Percentiles rank a stretch among this genome's conserved stretches.
phyloP scores from a whole-genome alignment of 257 asterid species.

The Perilla frutescens region DNA sequence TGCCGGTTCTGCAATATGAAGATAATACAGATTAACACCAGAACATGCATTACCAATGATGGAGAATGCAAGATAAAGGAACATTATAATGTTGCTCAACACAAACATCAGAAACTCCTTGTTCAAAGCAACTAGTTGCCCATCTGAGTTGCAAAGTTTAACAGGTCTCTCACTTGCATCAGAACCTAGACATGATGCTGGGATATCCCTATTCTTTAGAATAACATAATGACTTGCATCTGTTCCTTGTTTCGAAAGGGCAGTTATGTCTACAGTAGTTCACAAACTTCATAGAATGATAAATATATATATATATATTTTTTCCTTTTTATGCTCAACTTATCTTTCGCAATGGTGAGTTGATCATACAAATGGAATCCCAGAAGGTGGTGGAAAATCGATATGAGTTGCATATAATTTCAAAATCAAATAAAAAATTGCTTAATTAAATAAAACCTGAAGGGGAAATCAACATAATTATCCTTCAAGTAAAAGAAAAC shows the following conservation, averaged over 20 bases:
- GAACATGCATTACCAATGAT: background rate
- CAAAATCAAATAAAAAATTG: background rate
- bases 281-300: background rate
- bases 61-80: background rate
- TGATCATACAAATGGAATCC: background rate
- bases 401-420: background rate
- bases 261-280: background rate
- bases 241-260: background rate
- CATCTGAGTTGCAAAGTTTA: background rate
- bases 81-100: background rate
- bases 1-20: constrained; percentile 69
- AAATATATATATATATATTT: too few relatives aligned
- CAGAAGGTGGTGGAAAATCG: too few relatives aligned
- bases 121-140: background rate
- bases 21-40: constrained; percentile 27
- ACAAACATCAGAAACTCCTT: background rate
- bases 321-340: background rate
- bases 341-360: background rate
- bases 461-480: background rate
- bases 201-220: background rate
- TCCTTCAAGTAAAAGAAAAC: background rate
- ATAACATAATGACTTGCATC: background rate
- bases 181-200: background rate
- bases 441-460: background rate
- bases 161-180: background rate